Percentiles rank a stretch among this genome's conserved stretches.
phyloP scores from a whole-genome alignment of 1,284 basidiomycete genomes.

The Schizophyllum amplum region DNA sequence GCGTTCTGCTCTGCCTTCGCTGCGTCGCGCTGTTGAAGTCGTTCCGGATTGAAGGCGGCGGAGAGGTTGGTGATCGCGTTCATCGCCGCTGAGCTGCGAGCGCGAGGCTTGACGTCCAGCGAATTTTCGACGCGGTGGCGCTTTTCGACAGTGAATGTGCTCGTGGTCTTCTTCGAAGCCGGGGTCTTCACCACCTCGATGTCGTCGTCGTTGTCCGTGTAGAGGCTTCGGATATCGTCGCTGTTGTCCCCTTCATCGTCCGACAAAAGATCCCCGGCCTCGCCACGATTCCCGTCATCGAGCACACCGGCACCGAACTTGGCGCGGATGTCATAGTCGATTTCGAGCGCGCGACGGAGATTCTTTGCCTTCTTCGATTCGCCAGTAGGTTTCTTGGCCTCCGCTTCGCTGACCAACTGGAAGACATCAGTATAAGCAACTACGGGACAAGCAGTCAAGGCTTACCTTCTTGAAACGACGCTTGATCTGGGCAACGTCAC shows the following conservation, averaged over 20 bases:
- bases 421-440: too few relatives aligned
- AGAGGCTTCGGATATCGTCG: neutral
- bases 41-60: neutral
- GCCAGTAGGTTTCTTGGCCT: neutral
- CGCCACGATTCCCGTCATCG: neutral
- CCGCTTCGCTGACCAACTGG: neutral
- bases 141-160: neutral
- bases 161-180: neutral
- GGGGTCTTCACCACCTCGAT: too few relatives aligned
- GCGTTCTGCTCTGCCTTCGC: neutral
- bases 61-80: neutral
- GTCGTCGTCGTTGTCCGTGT: too few relatives aligned
- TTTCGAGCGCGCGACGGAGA: neutral
- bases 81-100: neutral
- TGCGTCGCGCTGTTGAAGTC: neutral
- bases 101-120: neutral
- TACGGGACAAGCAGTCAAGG: too few relatives aligned
- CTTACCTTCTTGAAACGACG: too few relatives aligned
- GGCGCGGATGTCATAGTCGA: neutral
- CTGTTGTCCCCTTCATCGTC: neutral
- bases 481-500: too few relatives aligned
- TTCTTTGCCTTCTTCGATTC: neutral
- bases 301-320: neutral
- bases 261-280: neutral
- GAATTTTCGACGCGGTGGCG: neutral